phyloP scores from a whole-genome alignment of 257 asterid species.

The Solanum pimpinellifolium region DNA sequence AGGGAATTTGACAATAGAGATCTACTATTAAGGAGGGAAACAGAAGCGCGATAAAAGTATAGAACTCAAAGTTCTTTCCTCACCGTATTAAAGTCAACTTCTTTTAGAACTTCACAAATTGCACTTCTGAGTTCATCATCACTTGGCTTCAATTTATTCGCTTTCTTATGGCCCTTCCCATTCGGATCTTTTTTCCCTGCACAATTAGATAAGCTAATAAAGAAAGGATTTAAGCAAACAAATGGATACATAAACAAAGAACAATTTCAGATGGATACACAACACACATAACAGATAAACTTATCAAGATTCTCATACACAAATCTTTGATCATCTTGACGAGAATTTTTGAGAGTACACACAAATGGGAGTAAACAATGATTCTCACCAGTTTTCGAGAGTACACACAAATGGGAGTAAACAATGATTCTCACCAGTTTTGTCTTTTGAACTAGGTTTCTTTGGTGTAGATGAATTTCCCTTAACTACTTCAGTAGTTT shows the following conservation, averaged over 20 bases:
- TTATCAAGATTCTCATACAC: background rate
- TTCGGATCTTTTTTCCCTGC: constrained; percentile 30
- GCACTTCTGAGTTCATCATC: constrained; percentile 22
- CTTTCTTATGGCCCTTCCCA: constrained; percentile 18
- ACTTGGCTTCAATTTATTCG: constrained; percentile 18
- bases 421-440: constrained; percentile 36
- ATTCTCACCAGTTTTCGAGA: constrained; percentile 37
- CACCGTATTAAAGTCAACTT: constrained; percentile 38
- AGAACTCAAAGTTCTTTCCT: constrained; percentile 6
- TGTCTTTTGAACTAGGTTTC: constrained; percentile 39
- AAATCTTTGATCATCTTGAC: background rate
- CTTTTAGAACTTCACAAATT: constrained; percentile 28
- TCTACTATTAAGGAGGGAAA: background rate
- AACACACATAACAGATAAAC: background rate
- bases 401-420: background rate
- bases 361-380: background rate
- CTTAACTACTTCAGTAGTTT: constrained; percentile 37
- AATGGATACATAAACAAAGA: background rate
- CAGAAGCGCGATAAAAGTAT: background rate
- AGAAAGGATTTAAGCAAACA: background rate
- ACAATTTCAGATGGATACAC: background rate
- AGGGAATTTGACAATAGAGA: background rate
- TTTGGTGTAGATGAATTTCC: constrained; percentile 38
- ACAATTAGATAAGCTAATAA: background rate
- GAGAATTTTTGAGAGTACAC: background rate